Conservation (phyloP, 2,329 filamentous ascomycete genomes). For the Xylariaceae sp. region DNA sequence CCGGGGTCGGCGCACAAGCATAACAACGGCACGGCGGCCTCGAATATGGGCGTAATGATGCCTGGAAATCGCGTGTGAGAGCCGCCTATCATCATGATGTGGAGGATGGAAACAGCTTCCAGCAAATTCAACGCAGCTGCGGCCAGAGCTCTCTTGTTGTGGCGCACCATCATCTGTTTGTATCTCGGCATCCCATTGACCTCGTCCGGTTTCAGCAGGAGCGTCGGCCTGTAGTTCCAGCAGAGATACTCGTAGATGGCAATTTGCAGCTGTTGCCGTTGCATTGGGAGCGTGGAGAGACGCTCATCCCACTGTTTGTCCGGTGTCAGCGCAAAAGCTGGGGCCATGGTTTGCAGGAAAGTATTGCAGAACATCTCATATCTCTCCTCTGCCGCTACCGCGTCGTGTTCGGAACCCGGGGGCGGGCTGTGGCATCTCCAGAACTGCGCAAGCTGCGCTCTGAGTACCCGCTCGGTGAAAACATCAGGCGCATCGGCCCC, state of each 20-base stretch:
- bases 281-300: constrained; percentile 12
- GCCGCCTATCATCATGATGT: constrained; percentile 14
- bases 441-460: constrained; percentile 13
- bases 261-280: constrained; percentile 18
- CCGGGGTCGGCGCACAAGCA: background rate
- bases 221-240: constrained; percentile 16
- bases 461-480: constrained; percentile 16
- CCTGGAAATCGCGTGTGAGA: constrained; percentile 7
- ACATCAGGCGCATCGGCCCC: constrained; percentile 1
- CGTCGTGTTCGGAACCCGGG: constrained; percentile 6
- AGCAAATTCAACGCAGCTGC: constrained; percentile 13
- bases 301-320: constrained; percentile 13
- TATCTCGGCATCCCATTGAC: constrained; percentile 11
- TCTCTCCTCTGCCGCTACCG: constrained; percentile 4
- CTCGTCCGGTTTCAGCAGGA: background rate
- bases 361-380: constrained; percentile 19
- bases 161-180: constrained; percentile 11
- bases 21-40: constrained; percentile 14
- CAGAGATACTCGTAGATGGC: constrained; percentile 21
- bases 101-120: constrained; percentile 6
- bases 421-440: constrained; percentile 4
- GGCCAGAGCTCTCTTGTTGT: constrained; percentile 15
- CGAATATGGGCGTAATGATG: constrained; percentile 19
- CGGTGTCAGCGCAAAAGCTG: constrained; percentile 13
- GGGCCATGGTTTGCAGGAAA: constrained; percentile 13